Evolutionary conservation across 2,329 filamentous ascomycete species (phyloP), one percentile per base, ranked within the genome.

Genomic region (Colletotrichum tropicicola): DNA sequence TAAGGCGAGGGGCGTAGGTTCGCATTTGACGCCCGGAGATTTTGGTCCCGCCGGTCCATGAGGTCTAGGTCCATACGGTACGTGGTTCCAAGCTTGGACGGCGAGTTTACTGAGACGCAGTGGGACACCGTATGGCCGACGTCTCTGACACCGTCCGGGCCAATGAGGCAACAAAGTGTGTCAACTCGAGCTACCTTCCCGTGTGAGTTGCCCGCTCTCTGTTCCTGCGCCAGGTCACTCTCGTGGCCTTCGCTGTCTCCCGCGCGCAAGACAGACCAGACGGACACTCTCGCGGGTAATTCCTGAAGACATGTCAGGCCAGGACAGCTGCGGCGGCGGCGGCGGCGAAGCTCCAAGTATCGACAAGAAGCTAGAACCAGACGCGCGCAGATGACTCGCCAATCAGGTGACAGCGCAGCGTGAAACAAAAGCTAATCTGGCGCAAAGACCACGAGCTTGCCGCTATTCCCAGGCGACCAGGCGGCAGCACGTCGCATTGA

Each of bases 381-480:
- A 2, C 17, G 6, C 27, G 41, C 15, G 17, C 28, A 32, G 54
- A 48, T 48, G 54, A 57, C 54, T 48, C 28, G 53, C 53, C n/a
- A 35, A 28, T 27, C n/a, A 56, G 28, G 28, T 23, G 25, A 45
- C 27, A 25, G 9, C 9, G 19, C 17, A 9, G 27, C 13, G 52
- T 45, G 54, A 57, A 48, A 48, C 54, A 39, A 41, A 57, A 57
- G 19, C 45, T 48, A n/a, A 57, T 28, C 6, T 43, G 21, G 21
- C 32, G 54, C 43, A 48, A 48, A 57, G 43, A 48, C 43, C 32
- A 48, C 28, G 21, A 19, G 30, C 13, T 57, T 37, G 51, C 23
- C 27, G 30, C 4, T n/a, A n/a, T n/a, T n/a, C n/a, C n/a, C n/a
- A n/a, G n/a, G n/a, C n/a, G n/a, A n/a, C n/a, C n/a, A n/a, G n/a